Conservation (phyloP, 2,329 filamentous ascomycete species). For the Curvularia sp. region DNA sequence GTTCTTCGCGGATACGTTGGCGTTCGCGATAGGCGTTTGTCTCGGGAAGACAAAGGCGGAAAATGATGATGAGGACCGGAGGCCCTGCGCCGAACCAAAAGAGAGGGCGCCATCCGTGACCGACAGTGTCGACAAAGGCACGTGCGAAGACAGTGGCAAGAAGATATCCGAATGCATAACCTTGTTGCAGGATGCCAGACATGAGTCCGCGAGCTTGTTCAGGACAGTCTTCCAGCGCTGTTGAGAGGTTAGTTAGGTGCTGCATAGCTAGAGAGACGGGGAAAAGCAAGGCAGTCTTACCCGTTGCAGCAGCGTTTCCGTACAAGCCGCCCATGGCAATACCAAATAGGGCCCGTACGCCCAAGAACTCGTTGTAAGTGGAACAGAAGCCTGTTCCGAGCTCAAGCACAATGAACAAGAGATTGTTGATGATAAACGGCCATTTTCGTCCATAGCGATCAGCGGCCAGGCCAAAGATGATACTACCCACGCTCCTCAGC, state of each 20-base stretch:
- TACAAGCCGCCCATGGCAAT: slow-evolving; percentile 71
- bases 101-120: slow-evolving; percentile 81
- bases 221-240: slow-evolving; percentile 68
- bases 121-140: slow-evolving; percentile 76
- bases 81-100: slow-evolving; percentile 90
- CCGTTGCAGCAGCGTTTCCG: slow-evolving; percentile 67
- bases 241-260: slow-evolving; percentile 2
- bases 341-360: slow-evolving; percentile 66
- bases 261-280: not conserved
- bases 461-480: slow-evolving; percentile 62
- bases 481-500: slow-evolving; percentile 66
- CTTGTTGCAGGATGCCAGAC: slow-evolving; percentile 69
- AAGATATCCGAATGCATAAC: slow-evolving; percentile 70
- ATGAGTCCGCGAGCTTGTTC: slow-evolving; percentile 65
- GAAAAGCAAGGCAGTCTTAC: slow-evolving; percentile 18
- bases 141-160: slow-evolving; percentile 64
- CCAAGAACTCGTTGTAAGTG: slow-evolving; percentile 66
- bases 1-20: slow-evolving; percentile 67
- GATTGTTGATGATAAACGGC: slow-evolving; percentile 66
- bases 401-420: slow-evolving; percentile 68
- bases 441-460: slow-evolving; percentile 66
- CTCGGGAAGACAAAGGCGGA: slow-evolving; percentile 79
- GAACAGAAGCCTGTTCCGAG: slow-evolving; percentile 66
- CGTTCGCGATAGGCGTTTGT: slow-evolving; percentile 75
- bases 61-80: slow-evolving; percentile 80